Conservation (phyloP, 1,139 yeast species). For the Debaryomyces singareniensis region DNA sequence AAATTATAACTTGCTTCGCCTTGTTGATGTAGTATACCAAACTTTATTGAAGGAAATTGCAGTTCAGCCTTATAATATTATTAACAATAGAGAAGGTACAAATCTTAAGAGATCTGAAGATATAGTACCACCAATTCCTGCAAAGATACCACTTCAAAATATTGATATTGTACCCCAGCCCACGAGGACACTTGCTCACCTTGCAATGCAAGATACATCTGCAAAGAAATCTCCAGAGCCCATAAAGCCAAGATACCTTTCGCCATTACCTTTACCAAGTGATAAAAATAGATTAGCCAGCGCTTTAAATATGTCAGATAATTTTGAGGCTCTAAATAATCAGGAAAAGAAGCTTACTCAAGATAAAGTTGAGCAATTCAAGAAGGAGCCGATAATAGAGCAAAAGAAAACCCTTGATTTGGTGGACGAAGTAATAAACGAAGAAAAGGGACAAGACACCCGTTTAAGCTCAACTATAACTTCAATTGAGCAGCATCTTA, state of each 20-base stretch:
- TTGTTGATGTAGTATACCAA: constrained; percentile 30
- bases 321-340: background rate
- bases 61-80: constrained; percentile 5
- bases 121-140: constrained; percentile 22
- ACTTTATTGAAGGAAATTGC: constrained; percentile 37
- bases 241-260: constrained; percentile 17
- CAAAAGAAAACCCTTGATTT: background rate
- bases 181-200: background rate
- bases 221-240: background rate
- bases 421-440: background rate
- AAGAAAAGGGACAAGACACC: background rate
- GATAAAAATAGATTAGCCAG: constrained; percentile 2
- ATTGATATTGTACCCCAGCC: background rate
- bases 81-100: constrained; percentile 2
- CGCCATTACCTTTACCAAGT: constrained; percentile 30
- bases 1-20: constrained; percentile 29
- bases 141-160: constrained; percentile 10
- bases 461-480: background rate
- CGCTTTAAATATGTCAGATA: background rate
- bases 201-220: background rate
- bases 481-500: background rate
- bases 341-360: background rate
- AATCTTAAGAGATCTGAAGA: too few species aligned
- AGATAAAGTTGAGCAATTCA: background rate
- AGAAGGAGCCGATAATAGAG: background rate